Percentiles rank a stretch among this genome's conserved stretches.
Evolutionary conservation across 106 monocot genomes (phyloP).

Genomic region (Acorus calamus): DNA sequence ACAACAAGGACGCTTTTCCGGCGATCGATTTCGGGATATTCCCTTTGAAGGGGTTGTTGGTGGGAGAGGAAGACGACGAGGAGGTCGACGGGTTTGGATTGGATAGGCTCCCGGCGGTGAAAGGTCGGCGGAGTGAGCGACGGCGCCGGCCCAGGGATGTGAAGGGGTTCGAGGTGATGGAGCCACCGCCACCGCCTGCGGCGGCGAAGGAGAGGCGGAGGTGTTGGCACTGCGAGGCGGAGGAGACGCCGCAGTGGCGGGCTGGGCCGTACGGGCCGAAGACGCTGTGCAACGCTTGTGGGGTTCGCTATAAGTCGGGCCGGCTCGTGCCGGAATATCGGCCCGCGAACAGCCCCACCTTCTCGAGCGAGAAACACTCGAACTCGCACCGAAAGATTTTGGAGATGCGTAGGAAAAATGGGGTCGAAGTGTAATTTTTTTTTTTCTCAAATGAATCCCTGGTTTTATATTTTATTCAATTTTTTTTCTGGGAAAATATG

Average conservation of each 20-base stretch:
- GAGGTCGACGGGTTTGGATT: too few species aligned
- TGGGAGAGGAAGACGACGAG: too few species aligned
- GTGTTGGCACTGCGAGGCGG: constrained; percentile 82
- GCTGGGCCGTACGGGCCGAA: constrained; percentile 68
- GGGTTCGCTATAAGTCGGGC: constrained; percentile 84
- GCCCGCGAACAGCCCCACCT: constrained; percentile 59
- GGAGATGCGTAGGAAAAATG: constrained; percentile 61
- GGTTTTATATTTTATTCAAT: too few species aligned
- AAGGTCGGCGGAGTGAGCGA: constrained; percentile 19
- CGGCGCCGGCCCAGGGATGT: constrained; percentile 16
- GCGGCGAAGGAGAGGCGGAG: constrained; percentile 27
- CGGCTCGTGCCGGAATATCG: constrained; percentile 75
- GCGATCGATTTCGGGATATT: too few species aligned
- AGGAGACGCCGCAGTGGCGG: constrained; percentile 93
- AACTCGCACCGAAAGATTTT: constrained; percentile 53
- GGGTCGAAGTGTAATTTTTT: too few species aligned
- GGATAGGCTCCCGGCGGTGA: constrained; percentile 7
- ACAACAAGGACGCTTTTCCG: too few species aligned
- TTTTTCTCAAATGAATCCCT: too few species aligned
- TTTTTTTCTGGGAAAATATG: too few species aligned
- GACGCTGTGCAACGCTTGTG: constrained; percentile 93
- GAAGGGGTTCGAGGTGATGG: neutral
- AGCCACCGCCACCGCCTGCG: neutral
- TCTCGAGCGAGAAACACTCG: constrained; percentile 38
- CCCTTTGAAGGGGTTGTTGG: too few species aligned